These are phyloP conservation scores for Jaapia argillacea DNA, from an alignment of 768 basidiomycete species.

Conservation along the genomic window DNA sequence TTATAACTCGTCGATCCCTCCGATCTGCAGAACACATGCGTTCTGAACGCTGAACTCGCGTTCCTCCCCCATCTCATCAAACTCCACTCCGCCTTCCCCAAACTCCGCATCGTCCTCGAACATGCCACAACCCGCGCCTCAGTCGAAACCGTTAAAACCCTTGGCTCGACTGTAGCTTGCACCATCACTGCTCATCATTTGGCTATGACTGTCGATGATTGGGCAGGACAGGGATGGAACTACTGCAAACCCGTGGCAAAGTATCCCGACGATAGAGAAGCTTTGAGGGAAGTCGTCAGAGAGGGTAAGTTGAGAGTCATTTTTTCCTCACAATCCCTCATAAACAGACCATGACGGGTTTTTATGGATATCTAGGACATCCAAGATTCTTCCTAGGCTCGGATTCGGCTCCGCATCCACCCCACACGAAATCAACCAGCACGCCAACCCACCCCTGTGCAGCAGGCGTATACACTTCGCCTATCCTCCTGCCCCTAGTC, in stretches of 20 bases:
- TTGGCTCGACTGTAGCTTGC: constrained; percentile 81
- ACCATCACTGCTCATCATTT: constrained; percentile 98
- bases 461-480: constrained; percentile 93
- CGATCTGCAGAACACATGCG: constrained; percentile 62
- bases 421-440: constrained; percentile 55
- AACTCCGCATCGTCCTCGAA: constrained; percentile 90
- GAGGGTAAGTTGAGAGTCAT: constrained; percentile 41
- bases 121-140: constrained; percentile 93
- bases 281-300: constrained; percentile 65
- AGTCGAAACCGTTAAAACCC: constrained; percentile 72
- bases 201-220: constrained; percentile 88
- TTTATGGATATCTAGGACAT: constrained; percentile 45
- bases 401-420: constrained; percentile 91
- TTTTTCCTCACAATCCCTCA: not conserved
- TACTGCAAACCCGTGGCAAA: constrained; percentile 99
- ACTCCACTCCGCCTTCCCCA: constrained; percentile 78
- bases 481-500: constrained; percentile 82
- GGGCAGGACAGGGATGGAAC: constrained; percentile 91
- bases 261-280: constrained; percentile 83
- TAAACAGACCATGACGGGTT: not conserved
- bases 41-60: constrained; percentile 85
- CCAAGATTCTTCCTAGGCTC: constrained; percentile 96
- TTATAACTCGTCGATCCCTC: not conserved
- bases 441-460: constrained; percentile 72
- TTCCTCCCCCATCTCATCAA: constrained; percentile 85